phyloP scores from a whole-genome alignment of 2,329 filamentous ascomycete species.

The Rhytidhysteron rufulum region DNA sequence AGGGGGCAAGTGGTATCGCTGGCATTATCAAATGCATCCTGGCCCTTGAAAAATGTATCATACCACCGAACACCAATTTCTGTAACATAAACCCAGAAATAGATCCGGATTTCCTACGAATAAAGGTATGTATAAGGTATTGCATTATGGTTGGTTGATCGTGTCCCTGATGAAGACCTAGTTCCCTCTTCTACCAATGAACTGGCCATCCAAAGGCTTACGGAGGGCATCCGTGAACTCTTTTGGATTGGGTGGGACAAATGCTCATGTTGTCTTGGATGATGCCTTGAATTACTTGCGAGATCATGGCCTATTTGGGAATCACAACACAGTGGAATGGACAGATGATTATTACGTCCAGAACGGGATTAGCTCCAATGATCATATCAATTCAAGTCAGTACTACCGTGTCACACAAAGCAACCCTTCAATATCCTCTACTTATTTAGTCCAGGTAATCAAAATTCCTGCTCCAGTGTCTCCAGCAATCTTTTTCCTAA shows the following conservation, averaged over 20 bases:
- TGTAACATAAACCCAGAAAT: slow-evolving; percentile 1
- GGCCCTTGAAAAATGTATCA: slow-evolving; percentile 27
- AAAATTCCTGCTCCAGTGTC: background rate
- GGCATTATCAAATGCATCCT: slow-evolving; percentile 32
- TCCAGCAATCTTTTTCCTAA: background rate
- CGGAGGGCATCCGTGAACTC: slow-evolving; percentile 4
- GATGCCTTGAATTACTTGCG: slow-evolving; percentile 5
- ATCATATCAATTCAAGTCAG: too few species aligned
- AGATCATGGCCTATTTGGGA: background rate
- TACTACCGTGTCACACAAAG: too few species aligned
- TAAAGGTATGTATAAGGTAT: background rate
- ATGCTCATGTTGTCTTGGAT: slow-evolving; percentile 11
- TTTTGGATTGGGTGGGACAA: slow-evolving; percentile 11
- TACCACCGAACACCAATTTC: slow-evolving; percentile 18
- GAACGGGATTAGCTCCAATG: too few species aligned
- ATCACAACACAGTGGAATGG: background rate
- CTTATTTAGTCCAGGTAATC: too few species aligned
- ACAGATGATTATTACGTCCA: too few species aligned
- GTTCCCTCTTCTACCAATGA: background rate
- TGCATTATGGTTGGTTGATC: too few species aligned
- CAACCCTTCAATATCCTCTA: too few species aligned
- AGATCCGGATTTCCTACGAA: background rate
- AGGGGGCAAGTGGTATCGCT: slow-evolving; percentile 30
- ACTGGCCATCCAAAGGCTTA: background rate
- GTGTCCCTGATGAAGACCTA: too few species aligned